A percentile compares a stretch with the other conserved stretches of the same genome.
Conservation (phyloP, 23 red algal species). For the Gracilaria caudata region DNA sequence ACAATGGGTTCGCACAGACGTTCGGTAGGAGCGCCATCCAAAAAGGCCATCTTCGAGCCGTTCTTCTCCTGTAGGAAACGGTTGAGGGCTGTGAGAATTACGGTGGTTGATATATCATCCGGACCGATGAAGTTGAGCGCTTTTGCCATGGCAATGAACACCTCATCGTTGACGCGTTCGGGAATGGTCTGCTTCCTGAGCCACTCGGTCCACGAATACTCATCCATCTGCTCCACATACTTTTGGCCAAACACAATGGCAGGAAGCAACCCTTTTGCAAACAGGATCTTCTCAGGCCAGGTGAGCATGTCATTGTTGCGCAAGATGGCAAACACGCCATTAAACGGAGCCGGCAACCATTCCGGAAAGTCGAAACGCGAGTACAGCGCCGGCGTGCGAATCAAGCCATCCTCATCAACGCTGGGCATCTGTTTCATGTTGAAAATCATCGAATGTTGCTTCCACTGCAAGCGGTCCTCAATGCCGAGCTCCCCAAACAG, state of each 20-base stretch:
- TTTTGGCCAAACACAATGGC: conserved; percentile 91
- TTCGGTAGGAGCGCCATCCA: conserved; percentile 95
- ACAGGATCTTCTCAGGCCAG: conserved; percentile 92
- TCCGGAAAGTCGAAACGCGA: conserved; percentile 95
- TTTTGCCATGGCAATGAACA: conserved; percentile 98
- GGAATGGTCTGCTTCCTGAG: conserved; percentile 84
- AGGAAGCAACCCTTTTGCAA: conserved; percentile 90
- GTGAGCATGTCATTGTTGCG: conserved; percentile 93
- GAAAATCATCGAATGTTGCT: conserved; percentile 97
- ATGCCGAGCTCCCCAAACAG: conserved; percentile 91
- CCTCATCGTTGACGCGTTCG: conserved; percentile 96
- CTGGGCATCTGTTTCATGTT: conserved; percentile 72
- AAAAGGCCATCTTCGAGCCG: conserved; percentile 96
- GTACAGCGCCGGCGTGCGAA: conserved; percentile 60
- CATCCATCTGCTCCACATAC: conserved; percentile 91
- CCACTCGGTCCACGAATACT: conserved; percentile 95
- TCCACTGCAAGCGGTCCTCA: conserved; percentile 95
- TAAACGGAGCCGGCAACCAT: conserved; percentile 87
- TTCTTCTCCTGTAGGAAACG: conserved; percentile 96
- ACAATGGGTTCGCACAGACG: conserved; percentile 93
- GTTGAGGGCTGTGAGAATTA: conserved; percentile 95
- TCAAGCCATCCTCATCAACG: conserved; percentile 49
- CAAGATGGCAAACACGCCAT: conserved; percentile 93
- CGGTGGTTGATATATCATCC: conserved; percentile 95
- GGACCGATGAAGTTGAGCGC: conserved; percentile 99